Evolutionary conservation across 352 stramenopile genomes (phyloP).

Genomic region (Pythium brassicae): DNA sequence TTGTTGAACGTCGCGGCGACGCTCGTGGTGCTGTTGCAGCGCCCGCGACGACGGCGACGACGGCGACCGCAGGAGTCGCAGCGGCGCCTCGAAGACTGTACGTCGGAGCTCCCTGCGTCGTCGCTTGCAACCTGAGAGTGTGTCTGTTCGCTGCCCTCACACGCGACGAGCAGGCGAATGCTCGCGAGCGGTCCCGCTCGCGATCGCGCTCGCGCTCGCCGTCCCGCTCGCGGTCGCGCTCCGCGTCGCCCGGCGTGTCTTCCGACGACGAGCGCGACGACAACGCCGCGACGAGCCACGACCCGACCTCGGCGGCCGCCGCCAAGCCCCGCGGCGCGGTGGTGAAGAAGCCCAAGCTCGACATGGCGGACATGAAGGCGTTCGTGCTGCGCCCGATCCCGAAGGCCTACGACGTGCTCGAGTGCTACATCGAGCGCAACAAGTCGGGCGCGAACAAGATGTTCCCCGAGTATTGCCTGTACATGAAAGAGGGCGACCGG

Average conservation of each 20-base stretch:
- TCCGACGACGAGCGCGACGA: constrained; percentile 66
- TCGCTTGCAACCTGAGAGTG: no score
- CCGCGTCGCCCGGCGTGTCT: constrained; percentile 53
- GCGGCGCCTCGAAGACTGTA: constrained; percentile 38
- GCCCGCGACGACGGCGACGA: constrained; percentile 50
- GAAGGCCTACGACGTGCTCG: constrained; percentile 86
- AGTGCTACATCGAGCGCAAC: constrained; percentile 95
- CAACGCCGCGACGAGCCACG: constrained; percentile 58
- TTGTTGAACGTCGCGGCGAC: constrained; percentile 4
- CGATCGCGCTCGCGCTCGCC: constrained; percentile 45
- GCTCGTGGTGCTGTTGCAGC: no score
- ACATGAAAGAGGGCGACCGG: constrained; percentile 92
- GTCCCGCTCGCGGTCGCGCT: constrained; percentile 41
- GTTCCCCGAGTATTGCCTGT: constrained; percentile 90
- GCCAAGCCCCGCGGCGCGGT: constrained; percentile 24
- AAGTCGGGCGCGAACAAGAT: constrained; percentile 90
- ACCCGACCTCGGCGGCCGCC: constrained; percentile 24
- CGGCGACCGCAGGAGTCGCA: constrained; percentile 27
- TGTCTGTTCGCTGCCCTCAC: no score
- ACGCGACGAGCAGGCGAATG: constrained; percentile 15
- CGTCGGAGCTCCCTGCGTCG: no score
- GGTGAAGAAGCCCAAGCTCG: constrained; percentile 72
- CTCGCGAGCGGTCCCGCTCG: constrained; percentile 39
- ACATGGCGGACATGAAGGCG: constrained; percentile 77
- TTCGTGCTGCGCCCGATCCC: constrained; percentile 82